phyloP scores from a whole-genome alignment of 345 rosid genomes.

The Camelina hispida region DNA sequence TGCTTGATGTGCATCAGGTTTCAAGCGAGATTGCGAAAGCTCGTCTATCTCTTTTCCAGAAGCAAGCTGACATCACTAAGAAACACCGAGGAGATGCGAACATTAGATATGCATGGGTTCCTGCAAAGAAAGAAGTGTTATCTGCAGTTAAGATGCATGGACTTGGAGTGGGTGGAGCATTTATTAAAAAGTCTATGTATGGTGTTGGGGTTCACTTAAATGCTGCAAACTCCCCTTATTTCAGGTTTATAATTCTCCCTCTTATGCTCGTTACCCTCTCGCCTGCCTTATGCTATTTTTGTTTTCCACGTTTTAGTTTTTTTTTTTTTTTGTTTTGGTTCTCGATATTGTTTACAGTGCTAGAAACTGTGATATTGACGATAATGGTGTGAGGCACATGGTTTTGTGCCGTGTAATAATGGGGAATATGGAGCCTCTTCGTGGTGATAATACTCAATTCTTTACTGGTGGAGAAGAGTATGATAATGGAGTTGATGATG shows the following conservation, averaged over 20 bases:
- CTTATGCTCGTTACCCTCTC: neutral
- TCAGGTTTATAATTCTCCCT: constrained; percentile 54
- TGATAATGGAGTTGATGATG: constrained; percentile 87
- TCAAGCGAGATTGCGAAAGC: constrained; percentile 46
- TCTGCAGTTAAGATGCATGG: constrained; percentile 57
- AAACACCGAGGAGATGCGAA: constrained; percentile 76
- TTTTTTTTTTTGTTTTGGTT: neutral
- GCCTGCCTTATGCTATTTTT: neutral
- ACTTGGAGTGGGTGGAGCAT: constrained; percentile 63
- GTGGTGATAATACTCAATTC: constrained; percentile 58
- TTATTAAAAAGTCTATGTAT: constrained; percentile 44
- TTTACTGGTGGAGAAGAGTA: constrained; percentile 53
- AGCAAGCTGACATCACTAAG: constrained; percentile 68
- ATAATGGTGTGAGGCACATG: constrained; percentile 70
- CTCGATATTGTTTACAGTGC: constrained; percentile 64
- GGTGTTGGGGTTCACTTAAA: constrained; percentile 83
- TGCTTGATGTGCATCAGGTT: constrained; percentile 51
- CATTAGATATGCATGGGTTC: constrained; percentile 85
- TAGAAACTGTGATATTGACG: constrained; percentile 80
- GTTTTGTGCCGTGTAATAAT: constrained; percentile 80
- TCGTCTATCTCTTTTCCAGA: constrained; percentile 69
- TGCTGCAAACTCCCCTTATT: constrained; percentile 52
- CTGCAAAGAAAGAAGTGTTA: constrained; percentile 55
- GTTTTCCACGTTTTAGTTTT: neutral
- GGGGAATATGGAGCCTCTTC: constrained; percentile 81